These are phyloP conservation scores for Aleurites moluccanus DNA, from an alignment of 441 rosid species.

Conservation along the genomic window DNA sequence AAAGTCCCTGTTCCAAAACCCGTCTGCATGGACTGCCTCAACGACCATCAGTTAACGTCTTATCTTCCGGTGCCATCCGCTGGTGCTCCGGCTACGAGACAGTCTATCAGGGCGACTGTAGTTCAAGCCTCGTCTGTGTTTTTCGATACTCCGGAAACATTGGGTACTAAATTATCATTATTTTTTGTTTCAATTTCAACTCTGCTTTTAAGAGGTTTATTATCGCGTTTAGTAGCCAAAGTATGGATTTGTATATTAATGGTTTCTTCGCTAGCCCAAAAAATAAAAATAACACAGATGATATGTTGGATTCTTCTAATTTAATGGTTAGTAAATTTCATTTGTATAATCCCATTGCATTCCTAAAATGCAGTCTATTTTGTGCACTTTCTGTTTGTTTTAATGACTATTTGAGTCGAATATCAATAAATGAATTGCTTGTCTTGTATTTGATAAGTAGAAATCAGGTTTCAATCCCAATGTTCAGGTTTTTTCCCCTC, in stretches of 20 bases:
- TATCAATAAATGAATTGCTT: background rate
- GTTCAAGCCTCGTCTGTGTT: constrained; percentile 83
- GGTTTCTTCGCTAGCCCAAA: background rate
- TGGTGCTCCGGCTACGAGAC: background rate
- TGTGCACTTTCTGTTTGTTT: background rate
- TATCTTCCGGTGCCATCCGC: background rate
- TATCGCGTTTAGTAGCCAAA: background rate
- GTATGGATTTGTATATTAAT: background rate
- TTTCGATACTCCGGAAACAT: constrained; percentile 80
- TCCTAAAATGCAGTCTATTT: too few species aligned
- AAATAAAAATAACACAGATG: background rate
- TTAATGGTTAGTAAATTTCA: background rate
- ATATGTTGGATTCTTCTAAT: background rate
- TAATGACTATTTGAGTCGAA: background rate
- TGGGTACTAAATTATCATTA: constrained; percentile 36
- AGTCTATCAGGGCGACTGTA: constrained; percentile 56
- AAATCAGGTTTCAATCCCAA: background rate
- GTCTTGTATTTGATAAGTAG: background rate
- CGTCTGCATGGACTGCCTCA: constrained; percentile 10
- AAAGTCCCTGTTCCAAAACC: background rate
- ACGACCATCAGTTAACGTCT: background rate
- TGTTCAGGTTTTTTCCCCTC: too few species aligned
- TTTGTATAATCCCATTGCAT: too few species aligned
- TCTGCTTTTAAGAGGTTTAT: too few species aligned
- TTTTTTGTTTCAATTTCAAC: background rate